Base-by-base conservation (phyloP, 495 filamentous ascomycete species). In the Penicillium roqueforti region DNA sequence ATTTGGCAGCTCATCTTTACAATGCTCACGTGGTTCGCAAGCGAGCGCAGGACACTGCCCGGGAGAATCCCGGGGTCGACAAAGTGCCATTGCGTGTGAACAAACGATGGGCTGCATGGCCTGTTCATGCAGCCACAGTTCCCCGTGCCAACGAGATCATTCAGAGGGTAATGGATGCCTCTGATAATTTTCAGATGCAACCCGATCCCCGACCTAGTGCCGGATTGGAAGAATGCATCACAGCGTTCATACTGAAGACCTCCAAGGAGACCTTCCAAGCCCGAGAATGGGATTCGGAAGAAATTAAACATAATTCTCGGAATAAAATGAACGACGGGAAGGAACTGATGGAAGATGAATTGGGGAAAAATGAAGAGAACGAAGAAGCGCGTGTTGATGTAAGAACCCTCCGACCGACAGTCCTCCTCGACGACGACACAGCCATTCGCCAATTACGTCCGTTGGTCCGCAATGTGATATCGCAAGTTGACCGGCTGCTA, bases 61-160 rank as follows among this genome's bases (percentile, higher is more conserved):
- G 65, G 57, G 36, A 58, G 36, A 44, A 60, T 19, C 66, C 72
- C 54, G 54, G 62, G 18, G 28, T 18, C 14, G 58, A 68, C 38
- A 47, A 58, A 31, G 59, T 63, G 1, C 57, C 31, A 40, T 59
- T 43, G 14, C 54, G 36, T 14, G 78, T 82, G 16, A 75, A 74
- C 6, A 80, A 75, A 51, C 19, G 45, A 28, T 95, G 89, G 89
- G 86, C 86, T 3, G 86, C 88, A 1, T 96, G 91, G 91, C 91
- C 91, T 18, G 58, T 91, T 68, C 68, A 67, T 14, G 74, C 77
- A 19, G 63, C 72, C 10, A 69, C 75, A 7, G 87, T 91, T 16
- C 86, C 87, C 3, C 74, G 78, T n/a, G 65, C 71, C 9, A 73
- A 74, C 19, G 79, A 84, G 48, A 26, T 43, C n/a, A 55, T 77